Conservation (phyloP, 2,329 filamentous ascomycete genomes). For the Neocatenulostroma microsporum region DNA sequence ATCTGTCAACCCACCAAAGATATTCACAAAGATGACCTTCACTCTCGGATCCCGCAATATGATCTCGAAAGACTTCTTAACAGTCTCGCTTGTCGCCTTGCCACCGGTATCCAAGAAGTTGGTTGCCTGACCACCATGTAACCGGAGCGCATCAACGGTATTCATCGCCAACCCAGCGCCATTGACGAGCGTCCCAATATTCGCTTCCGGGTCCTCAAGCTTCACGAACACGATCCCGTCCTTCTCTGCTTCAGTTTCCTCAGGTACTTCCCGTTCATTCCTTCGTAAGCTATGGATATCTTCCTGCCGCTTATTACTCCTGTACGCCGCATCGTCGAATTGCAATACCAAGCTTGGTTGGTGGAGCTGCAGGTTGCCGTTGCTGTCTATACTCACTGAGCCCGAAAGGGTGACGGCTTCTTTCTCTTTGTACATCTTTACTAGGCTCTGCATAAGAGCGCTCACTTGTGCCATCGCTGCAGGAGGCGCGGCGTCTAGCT, state of each 20-base stretch:
- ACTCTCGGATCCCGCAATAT: constrained; percentile 65
- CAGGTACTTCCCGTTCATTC: constrained; percentile 43
- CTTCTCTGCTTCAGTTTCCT: constrained; percentile 56
- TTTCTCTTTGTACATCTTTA: constrained; percentile 53
- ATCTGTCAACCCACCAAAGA: constrained; percentile 62
- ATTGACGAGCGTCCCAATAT: constrained; percentile 78
- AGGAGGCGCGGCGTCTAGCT: constrained; percentile 42
- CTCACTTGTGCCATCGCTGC: constrained; percentile 39
- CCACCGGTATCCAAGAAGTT: constrained; percentile 90
- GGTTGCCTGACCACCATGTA: constrained; percentile 59
- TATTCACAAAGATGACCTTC: constrained; percentile 64
- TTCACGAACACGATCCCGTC: constrained; percentile 74
- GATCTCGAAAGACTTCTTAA: constrained; percentile 67
- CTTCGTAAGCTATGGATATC: constrained; percentile 54
- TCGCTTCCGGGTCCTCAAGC: constrained; percentile 45
- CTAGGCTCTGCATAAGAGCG: constrained; percentile 47
- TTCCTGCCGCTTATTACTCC: constrained; percentile 53
- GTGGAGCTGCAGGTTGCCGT: constrained; percentile 36
- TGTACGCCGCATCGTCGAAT: constrained; percentile 64
- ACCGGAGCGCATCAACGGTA: constrained; percentile 69
- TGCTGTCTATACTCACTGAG: constrained; percentile 36
- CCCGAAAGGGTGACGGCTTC: constrained; percentile 58
- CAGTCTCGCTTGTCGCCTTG: constrained; percentile 75
- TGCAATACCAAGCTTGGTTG: constrained; percentile 51
- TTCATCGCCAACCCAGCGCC: constrained; percentile 88